These are phyloP conservation scores for Huntiella bhutanensis DNA, from an alignment of 2,329 filamentous ascomycete genomes.

Conservation along the genomic window DNA sequence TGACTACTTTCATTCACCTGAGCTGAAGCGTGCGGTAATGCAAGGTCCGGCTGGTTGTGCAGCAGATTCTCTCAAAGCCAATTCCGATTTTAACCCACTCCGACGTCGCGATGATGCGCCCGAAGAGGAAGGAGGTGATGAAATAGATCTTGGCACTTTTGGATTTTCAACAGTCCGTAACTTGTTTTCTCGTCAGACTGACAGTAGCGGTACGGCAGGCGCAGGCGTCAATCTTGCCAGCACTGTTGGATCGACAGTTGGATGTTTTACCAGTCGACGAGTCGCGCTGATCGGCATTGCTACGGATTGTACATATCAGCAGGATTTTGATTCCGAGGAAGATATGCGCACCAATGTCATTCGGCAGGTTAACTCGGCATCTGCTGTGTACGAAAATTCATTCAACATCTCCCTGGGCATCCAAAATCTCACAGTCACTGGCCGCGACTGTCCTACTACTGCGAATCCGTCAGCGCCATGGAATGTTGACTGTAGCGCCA, in stretches of 20 bases:
- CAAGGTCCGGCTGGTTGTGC: constrained; percentile 32
- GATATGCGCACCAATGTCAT: constrained; percentile 56
- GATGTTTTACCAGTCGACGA: constrained; percentile 76
- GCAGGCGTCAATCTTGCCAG: constrained; percentile 59
- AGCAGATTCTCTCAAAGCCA: constrained; percentile 64
- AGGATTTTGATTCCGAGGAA: constrained; percentile 46
- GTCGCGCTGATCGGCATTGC: constrained; percentile 84
- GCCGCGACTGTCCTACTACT: constrained; percentile 53
- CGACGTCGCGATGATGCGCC: constrained; percentile 27
- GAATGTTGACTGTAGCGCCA: constrained; percentile 55
- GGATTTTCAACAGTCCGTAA: constrained; percentile 24
- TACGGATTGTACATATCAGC: constrained; percentile 79
- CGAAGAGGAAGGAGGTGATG: neutral
- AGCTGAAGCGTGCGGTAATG: constrained; percentile 42
- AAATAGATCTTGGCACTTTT: constrained; percentile 16
- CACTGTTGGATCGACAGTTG: constrained; percentile 64
- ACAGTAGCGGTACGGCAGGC: constrained; percentile 48
- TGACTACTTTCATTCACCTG: constrained; percentile 18
- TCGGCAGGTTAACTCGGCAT: constrained; percentile 66
- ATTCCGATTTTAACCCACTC: constrained; percentile 53
- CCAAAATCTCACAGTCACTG: constrained; percentile 63
- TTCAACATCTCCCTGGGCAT: constrained; percentile 93
- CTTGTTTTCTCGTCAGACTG: constrained; percentile 60
- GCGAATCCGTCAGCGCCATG: constrained; percentile 51
- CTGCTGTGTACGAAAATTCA: constrained; percentile 67